Base-by-base conservation (phyloP, 345 rosid genomes). In the Zanthoxylum bungeanum region DNA sequence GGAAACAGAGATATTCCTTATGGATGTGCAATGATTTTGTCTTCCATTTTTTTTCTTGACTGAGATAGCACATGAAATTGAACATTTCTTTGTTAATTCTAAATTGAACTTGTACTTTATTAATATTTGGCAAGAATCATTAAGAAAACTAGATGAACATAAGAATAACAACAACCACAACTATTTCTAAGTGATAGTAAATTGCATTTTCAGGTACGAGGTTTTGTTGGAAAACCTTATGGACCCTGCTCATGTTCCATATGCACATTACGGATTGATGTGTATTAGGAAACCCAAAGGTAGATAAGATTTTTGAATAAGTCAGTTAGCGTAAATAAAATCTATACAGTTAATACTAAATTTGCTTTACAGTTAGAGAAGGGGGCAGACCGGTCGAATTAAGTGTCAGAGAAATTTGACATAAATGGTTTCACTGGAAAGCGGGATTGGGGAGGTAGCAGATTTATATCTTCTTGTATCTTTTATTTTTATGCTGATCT, bases 161-260 rank as follows among this genome's bases (percentile, higher is more conserved):
- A 44, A 28, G 37, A 27, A 9, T 19, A 68, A 16, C 1, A 19
- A 28, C 55, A 17, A 19, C 10, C 0, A 56, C 5, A 37, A 9
- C 1, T 21, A 30, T 44, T 57, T 46, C 14, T 4, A 59, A 31
- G 30, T n/a, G n/a, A n/a, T n/a, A n/a, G n/a, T 3, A 10, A 44
- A 4, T 60, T 70, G 25, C 68, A 47, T 46, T 83, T 79, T 78
- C 78, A 91, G 98, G 83, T 88, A 93, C 30, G 98, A 93, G 67
- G 87, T 93, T 36, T 71, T 91, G 79, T 34, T 89, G 40, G 98
- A 91, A 80, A 93, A 93, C 65, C 86, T 91, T 42, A 89, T 91
- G 97, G 97, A 93, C 79, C 98, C 96, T 52, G 88, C 96, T 76
- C 98, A 93, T 79, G 96, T 91, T 75, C 98, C 93, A 11, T 91